Evolutionary conservation across 768 basidiomycete species (phyloP), one percentile per base, ranked within the genome.

Genomic region (Hypholoma sublateritium): DNA sequence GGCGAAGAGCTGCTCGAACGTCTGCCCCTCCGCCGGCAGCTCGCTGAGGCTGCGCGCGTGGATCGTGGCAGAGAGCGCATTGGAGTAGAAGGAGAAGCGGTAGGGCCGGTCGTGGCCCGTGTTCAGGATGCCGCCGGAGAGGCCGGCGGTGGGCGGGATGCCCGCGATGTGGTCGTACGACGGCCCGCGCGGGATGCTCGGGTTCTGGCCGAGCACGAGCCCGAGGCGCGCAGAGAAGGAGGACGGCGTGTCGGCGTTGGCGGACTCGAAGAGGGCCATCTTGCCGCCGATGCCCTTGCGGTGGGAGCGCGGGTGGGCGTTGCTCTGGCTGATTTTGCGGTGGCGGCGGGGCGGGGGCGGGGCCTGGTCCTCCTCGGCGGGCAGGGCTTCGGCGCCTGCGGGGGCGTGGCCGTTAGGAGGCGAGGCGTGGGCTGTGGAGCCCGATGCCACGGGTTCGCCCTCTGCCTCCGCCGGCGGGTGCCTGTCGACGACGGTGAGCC

Each of bases 81-180:
- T 98, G 16, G 93, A 98, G 74, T 98, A 99, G 75, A 98, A 99
- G 0, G 97, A 98, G 75, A 98, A 99, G 44, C 97, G 84, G 68
- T 98, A 98, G 8, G 95, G 96, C 65, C 94, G 80, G 65, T 95
- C 93, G 61, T 94, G 88, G 0, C 81, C 85, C 3, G 79, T 76
- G 50, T 78, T 73, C 21, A 79, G 70, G 49, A 80, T 75, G 6
- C 75, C 75, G 49, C 60, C 72, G 19, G 61, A 48, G 36, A 65
- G 60, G 14, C 59, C 62, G 37, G 67, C 52, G 8, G 62, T 54
- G 16, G 49, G 48, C 1, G 67, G 64, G 22, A 61, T 59, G 43
- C 65, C 68, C 19, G 62, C 59, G 45, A 66, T 64, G 57, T 67
- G 61, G 46, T 70, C 69, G 50, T 70, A 70, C 21, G 66, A 67